Evolutionary conservation across 352 stramenopile genomes (phyloP).

Genomic region (Pythium volutum): DNA sequence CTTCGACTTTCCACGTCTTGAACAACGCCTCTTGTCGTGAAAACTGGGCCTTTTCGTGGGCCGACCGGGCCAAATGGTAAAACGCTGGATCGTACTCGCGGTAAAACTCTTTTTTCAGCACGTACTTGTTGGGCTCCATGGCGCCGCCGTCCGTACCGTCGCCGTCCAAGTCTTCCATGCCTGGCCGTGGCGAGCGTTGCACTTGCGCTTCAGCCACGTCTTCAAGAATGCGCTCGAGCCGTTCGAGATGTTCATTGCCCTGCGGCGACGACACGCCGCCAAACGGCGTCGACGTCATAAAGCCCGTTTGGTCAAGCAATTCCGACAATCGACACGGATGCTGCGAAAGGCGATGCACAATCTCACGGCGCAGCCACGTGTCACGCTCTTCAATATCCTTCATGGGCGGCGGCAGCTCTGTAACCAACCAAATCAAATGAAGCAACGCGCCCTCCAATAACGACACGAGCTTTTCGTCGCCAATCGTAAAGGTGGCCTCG

Average conservation of each 20-base stretch:
- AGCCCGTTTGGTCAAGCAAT: constrained; percentile 75
- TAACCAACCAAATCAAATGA: constrained; percentile 85
- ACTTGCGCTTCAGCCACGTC: constrained; percentile 73
- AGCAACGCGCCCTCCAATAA: constrained; percentile 79
- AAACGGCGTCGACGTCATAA: constrained; percentile 68
- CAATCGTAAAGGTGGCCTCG: constrained; percentile 31
- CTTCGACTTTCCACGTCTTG: constrained; percentile 72
- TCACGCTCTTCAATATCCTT: constrained; percentile 58
- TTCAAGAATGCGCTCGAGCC: constrained; percentile 60
- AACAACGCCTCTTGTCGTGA: constrained; percentile 78
- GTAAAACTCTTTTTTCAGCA: constrained; percentile 74
- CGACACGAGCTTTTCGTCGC: constrained; percentile 59
- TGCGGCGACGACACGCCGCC: constrained; percentile 56
- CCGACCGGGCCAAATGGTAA: constrained; percentile 71
- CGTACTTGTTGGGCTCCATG: constrained; percentile 76
- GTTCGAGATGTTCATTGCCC: constrained; percentile 62
- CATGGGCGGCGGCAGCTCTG: constrained; percentile 70
- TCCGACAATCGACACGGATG: constrained; percentile 72
- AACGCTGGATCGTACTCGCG: constrained; percentile 81
- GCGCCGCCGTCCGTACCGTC: constrained; percentile 26
- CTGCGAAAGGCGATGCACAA: constrained; percentile 82
- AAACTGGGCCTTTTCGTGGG: constrained; percentile 80
- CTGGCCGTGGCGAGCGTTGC: not conserved
- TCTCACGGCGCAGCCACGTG: constrained; percentile 74
- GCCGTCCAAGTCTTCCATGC: constrained; percentile 18